phyloP scores from a whole-genome alignment of 1,139 yeast genomes.

The Debaryomycetaceae sp. region DNA sequence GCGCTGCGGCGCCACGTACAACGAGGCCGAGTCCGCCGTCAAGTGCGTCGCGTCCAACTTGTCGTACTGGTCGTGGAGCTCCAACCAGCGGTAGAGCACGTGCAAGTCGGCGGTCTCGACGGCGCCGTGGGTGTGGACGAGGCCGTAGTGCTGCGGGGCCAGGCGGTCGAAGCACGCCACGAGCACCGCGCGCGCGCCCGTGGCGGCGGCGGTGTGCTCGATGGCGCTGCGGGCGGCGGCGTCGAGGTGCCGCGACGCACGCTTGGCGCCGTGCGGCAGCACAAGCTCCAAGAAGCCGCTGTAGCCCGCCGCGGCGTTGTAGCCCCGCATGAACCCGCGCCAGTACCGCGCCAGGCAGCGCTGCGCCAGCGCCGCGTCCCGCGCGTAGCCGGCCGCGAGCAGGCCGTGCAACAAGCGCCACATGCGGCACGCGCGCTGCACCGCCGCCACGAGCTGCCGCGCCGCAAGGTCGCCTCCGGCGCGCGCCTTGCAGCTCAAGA shows the following conservation, averaged over 20 bases:
- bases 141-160: conserved; percentile 31
- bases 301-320: conserved; percentile 27
- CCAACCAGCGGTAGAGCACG: conserved; percentile 30
- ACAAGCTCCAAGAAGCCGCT: conserved; percentile 35
- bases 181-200: conserved; percentile 23
- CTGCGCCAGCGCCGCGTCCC: too few species aligned
- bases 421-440: too few species aligned
- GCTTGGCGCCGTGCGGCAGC: conserved; percentile 14
- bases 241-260: conserved; percentile 25
- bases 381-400: neutral
- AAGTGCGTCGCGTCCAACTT: conserved; percentile 19
- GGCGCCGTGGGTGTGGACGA: conserved; percentile 18
- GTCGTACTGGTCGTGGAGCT: conserved; percentile 29
- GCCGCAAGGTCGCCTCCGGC: neutral
- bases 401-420: neutral
- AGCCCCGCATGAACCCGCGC: conserved; percentile 25
- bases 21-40: too few species aligned
- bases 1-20: neutral
- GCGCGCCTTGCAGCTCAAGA: conserved; percentile 26
- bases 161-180: conserved; percentile 22
- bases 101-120: conserved; percentile 15
- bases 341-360: conserved; percentile 26
- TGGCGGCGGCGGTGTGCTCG: conserved; percentile 12
- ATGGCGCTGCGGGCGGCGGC: conserved; percentile 16
- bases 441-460: too few species aligned